phyloP scores from a whole-genome alignment of 1,139 yeast species.

The Tardiomyces blankii region DNA sequence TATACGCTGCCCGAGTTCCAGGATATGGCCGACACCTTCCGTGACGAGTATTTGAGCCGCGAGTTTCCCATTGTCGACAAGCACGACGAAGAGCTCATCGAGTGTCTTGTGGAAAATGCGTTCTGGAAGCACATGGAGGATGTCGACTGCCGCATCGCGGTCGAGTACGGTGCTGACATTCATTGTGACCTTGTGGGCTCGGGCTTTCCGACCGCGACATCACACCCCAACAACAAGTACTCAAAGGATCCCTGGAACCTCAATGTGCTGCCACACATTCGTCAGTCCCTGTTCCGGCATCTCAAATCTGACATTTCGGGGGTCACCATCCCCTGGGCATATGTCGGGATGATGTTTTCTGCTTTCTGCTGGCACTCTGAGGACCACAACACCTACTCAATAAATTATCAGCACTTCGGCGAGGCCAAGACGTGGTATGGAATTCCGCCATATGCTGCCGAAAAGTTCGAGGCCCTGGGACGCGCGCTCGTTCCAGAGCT shows the following conservation, averaged over 20 bases:
- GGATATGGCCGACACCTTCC: conserved; percentile 43
- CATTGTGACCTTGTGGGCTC: conserved; percentile 37
- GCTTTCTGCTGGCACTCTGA: conserved; percentile 66
- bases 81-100: conserved; percentile 10
- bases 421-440: conserved; percentile 71
- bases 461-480: conserved; percentile 45
- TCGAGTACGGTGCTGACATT: conserved; percentile 40
- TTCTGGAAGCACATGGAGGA: conserved; percentile 32
- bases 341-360: conserved; percentile 59
- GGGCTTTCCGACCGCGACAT: conserved; percentile 37
- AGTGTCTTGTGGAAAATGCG: conserved; percentile 19
- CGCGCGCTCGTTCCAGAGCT: conserved; percentile 58
- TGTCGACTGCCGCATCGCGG: conserved; percentile 29
- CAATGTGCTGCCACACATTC: conserved; percentile 48
- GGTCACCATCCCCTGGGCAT: conserved; percentile 37
- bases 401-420: conserved; percentile 62
- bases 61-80: conserved; percentile 31
- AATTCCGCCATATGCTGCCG: conserved; percentile 58
- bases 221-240: conserved; percentile 21
- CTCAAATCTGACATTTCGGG: conserved; percentile 35
- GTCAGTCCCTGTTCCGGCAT: conserved; percentile 40
- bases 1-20: conserved; percentile 54
- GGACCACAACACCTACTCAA: conserved; percentile 60
- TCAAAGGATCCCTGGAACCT: conserved; percentile 57
- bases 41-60: conserved; percentile 31